Evolutionary conservation across 75 land plant species (phyloP), one percentile per base, ranked within the genome.

Genomic region (Picea glauca): DNA sequence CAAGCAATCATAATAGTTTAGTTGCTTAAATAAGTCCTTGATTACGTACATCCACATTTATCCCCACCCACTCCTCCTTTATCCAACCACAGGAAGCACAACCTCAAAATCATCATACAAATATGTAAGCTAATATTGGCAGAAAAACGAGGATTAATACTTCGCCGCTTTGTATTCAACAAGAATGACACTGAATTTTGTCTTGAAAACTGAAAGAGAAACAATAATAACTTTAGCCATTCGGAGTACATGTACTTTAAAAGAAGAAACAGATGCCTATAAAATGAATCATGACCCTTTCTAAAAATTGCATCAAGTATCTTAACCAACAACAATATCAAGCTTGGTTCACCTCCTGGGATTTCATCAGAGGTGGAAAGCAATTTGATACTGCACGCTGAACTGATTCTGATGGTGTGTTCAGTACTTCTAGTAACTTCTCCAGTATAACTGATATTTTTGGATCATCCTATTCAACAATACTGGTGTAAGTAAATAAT

Each of bases 341-440:
- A 40, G 4, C 5, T 50, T 50, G 56, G 12, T 56, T 50, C 59
- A 95, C 99, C 87, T 90, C 84, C 79, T 91, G 91, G 35, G 95
- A 91, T 78, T 75, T 86, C 98, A 95, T 93, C 58, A 97, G 78
- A 30, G 99, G 98, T 62, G 99, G 88, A 50, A 97, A 82, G 84
- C 99, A 97, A 46, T 90, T 78, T 58, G 99, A 97, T 21, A 97
- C 98, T 76, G 99, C 99, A 66, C 92, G 88, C 63, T 97, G 99
- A 78, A 97, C 99, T 56, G 99, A 90, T 89, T 95, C 99, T 62
- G 99, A 97, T 21, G 99, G 99, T 76, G 99, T 97, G 78, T 95
- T 97, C 60, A 97, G 76, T 21, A 97, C 98, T 84, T 95, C 99
- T 75, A 97, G 88, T 81, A 97, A 78, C 84, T 92, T 97, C 78